Base-by-base conservation (phyloP, 2,329 filamentous ascomycete genomes). In the Colletotrichum tropicicola region DNA sequence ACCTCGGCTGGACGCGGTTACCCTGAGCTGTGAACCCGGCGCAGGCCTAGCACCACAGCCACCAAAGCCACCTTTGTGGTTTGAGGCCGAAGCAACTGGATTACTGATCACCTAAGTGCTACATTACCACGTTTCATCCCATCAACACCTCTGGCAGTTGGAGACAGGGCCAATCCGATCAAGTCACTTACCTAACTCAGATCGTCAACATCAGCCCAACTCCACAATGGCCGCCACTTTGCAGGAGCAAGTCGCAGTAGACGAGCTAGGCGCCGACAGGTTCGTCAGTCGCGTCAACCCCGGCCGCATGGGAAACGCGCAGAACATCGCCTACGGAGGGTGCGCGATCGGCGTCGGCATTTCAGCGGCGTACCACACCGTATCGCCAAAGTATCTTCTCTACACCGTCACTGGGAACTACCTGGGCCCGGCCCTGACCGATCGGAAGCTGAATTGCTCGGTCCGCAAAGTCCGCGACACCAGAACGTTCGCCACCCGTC, bases 331-430 rank as follows among this genome's bases (percentile, higher is more conserved):
- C 2, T 84, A 82, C 62, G 82, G 82, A 30, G 82, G 83, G 1
- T 84, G 77, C 65, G 73, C 82, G 2, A 69, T 82, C 2, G 77
- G 70, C 4, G 65, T 79, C 3, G 83, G 80, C 1, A 73, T 78
- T 9, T 77, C 78, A 66, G 78, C 81, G 0, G 83, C 83, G 0
- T 77, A 68, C 45, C 70, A 73, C 3, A 79, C 79, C 1, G 77
- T 81, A 0, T 73, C 77, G 0, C 10, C 69, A 0, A 69, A 67
- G 2, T 79, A 82, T 69, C 73, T 77, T 3, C 72, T 85, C 4
- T 85, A 85, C 69, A 83, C 82, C 0, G 68, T 81, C 0, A 68
- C 80, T 0, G 83, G 83, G 0, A 76, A 82, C 59, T 86, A 79
- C 51, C 77, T 82, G 1, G 81, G 83, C 2, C 82, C 83, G 2